Evolutionary conservation across 1,284 basidiomycete species (phyloP).

Genomic region (Cutaneotrichosporon spelunceum): DNA sequence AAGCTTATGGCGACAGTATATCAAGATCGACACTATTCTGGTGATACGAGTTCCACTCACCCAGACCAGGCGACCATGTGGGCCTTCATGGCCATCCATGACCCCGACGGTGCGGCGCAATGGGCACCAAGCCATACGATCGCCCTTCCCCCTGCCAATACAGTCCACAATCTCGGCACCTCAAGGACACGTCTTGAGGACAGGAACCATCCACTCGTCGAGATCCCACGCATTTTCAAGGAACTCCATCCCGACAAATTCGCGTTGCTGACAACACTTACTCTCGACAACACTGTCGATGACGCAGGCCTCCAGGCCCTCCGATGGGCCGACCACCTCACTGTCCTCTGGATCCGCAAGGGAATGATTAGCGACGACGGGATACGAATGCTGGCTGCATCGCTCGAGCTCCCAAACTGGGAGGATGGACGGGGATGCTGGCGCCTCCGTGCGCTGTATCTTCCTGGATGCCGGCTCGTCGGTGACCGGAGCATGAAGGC

Average conservation of each 20-base stretch:
- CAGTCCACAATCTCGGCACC: slow-evolving; percentile 26
- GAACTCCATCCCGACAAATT: slow-evolving; percentile 7
- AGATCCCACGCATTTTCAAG: slow-evolving; percentile 31
- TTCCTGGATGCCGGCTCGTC: slow-evolving; percentile 27
- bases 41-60: not conserved
- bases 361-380: slow-evolving; percentile 34
- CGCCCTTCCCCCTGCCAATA: slow-evolving; percentile 23
- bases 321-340: slow-evolving; percentile 36
- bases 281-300: slow-evolving; percentile 32
- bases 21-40: slow-evolving; percentile 8
- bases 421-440: slow-evolving; percentile 28
- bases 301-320: slow-evolving; percentile 32
- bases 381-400: slow-evolving; percentile 30
- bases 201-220: slow-evolving; percentile 32
- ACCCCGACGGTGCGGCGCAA: slow-evolving; percentile 23
- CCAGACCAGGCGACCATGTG: slow-evolving; percentile 45
- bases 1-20: slow-evolving; percentile 30
- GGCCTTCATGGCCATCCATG: slow-evolving; percentile 29
- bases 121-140: slow-evolving; percentile 23
- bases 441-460: slow-evolving; percentile 32
- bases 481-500: slow-evolving; percentile 32
- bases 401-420: slow-evolving; percentile 22
- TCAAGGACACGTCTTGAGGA: slow-evolving; percentile 18
- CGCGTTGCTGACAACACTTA: slow-evolving; percentile 38
- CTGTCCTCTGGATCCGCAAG: slow-evolving; percentile 35